A percentile compares a stretch with the other conserved stretches of the same genome.
These are phyloP conservation scores for Anthracocystis setariae DNA, from an alignment of 1,284 basidiomycete species.

Conservation along the genomic window DNA sequence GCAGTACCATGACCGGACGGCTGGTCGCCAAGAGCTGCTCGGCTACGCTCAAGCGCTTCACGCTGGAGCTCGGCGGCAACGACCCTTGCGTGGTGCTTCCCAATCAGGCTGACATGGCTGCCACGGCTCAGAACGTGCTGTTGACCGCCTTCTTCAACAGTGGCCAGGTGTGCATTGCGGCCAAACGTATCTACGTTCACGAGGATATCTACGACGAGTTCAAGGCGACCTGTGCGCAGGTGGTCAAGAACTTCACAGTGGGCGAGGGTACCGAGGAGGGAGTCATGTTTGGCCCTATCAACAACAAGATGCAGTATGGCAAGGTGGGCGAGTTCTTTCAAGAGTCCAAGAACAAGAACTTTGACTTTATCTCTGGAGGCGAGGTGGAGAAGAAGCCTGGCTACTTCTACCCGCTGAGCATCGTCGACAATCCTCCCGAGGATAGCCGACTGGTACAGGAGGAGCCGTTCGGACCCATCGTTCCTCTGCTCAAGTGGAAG, in stretches of 20 bases:
- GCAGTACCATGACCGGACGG: conserved; percentile 40
- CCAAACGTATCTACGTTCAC: conserved; percentile 51
- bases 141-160: conserved; percentile 38
- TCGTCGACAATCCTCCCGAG: conserved; percentile 51
- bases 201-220: conserved; percentile 54
- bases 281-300: conserved; percentile 40
- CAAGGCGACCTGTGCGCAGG: conserved; percentile 16
- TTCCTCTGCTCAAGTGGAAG: conserved; percentile 72
- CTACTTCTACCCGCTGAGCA: conserved; percentile 41
- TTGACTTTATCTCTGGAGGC: conserved; percentile 39
- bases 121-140: conserved; percentile 20
- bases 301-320: conserved; percentile 52
- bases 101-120: conserved; percentile 26
- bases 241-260: conserved; percentile 29
- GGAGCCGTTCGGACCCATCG: conserved; percentile 75
- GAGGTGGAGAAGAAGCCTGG: conserved; percentile 31
- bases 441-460: conserved; percentile 39
- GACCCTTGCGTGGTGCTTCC: conserved; percentile 34
- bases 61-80: conserved; percentile 54
- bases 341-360: conserved; percentile 34
- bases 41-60: conserved; percentile 49
- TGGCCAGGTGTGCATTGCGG: conserved; percentile 45
- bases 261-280: conserved; percentile 37
- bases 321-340: conserved; percentile 51
- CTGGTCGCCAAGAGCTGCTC: conserved; percentile 41